Evolutionary conservation across 192 early-diverging fungal genomes (phyloP).

Genomic region (Linnemannia hyalina): DNA sequence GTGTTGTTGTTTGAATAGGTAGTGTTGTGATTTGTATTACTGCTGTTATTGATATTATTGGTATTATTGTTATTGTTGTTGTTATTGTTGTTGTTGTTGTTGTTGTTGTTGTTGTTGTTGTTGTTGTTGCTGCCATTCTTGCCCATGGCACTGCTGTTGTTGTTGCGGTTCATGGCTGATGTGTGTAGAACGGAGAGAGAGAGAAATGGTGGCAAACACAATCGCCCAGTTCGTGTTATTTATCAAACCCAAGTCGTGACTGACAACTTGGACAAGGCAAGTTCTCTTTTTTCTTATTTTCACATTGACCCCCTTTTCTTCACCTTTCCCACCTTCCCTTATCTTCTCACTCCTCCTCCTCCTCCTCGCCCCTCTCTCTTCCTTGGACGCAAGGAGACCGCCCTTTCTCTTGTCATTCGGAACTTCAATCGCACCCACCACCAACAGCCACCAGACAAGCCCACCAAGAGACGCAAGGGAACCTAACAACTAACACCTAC

Average conservation of each 20-base stretch:
- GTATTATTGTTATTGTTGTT: neutral
- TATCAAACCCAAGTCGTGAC: too few species aligned
- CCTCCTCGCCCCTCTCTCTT: neutral
- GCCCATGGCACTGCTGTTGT: neutral
- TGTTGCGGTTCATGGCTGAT: constrained; percentile 1
- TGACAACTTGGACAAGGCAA: neutral
- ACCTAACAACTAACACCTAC: neutral
- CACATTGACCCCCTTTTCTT: neutral
- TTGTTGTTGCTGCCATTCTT: neutral
- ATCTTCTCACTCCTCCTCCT: neutral
- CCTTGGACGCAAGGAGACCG: neutral
- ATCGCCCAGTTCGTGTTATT: neutral
- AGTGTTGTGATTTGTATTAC: neutral
- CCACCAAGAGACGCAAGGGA: neutral
- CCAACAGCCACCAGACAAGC: neutral
- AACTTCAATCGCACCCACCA: neutral
- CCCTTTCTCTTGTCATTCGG: neutral
- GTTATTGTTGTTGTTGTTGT: neutral
- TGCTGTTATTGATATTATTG: neutral
- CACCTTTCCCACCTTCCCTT: neutral
- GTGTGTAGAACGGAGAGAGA: neutral
- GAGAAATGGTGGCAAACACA: neutral
- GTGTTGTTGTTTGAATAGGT: neutral
- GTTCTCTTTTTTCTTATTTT: neutral
- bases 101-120: neutral